A percentile compares a stretch with the other conserved stretches of the same genome.
phyloP scores from a whole-genome alignment of 345 rosid genomes.

The Microthlaspi erraticum region DNA sequence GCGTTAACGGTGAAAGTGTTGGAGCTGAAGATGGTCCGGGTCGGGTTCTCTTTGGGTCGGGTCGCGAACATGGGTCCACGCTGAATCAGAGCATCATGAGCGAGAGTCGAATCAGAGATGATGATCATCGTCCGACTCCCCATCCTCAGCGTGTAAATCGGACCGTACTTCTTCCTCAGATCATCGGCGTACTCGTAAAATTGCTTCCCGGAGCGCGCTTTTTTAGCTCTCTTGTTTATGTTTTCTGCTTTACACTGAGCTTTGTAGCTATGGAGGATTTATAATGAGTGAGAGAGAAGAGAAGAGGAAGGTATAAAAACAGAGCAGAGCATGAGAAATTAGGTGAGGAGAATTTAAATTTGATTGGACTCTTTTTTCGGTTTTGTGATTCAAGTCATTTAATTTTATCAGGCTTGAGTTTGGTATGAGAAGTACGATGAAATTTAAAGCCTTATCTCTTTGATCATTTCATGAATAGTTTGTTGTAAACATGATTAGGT shows the following conservation, averaged over 20 bases:
- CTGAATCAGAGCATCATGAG: constrained; percentile 80
- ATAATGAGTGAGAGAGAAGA: constrained; percentile 16
- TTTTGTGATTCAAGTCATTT: constrained; percentile 16
- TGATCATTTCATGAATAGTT: background rate
- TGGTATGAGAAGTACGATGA: constrained; percentile 16
- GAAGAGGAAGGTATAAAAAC: constrained; percentile 36
- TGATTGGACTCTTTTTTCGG: constrained; percentile 7
- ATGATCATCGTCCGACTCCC: constrained; percentile 81
- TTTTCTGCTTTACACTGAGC: background rate
- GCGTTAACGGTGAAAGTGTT: constrained; percentile 93
- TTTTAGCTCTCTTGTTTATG: constrained; percentile 1
- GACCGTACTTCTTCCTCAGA: constrained; percentile 57
- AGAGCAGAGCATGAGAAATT: constrained; percentile 40
- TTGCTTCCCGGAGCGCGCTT: constrained; percentile 67
- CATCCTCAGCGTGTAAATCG: constrained; percentile 78
- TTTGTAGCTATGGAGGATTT: constrained; percentile 24
- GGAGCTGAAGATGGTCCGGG: constrained; percentile 84
- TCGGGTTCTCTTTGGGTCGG: constrained; percentile 82
- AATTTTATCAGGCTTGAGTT: constrained; percentile 30
- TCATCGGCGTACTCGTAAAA: constrained; percentile 67
- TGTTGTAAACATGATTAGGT: background rate
- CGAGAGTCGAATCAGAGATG: constrained; percentile 60
- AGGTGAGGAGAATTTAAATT: constrained; percentile 37
- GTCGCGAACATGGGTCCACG: constrained; percentile 67
- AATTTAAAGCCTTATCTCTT: background rate